A percentile compares a stretch with the other conserved stretches of the same genome.
Conservation (phyloP, 306 rosid species). For the Vigna angularis region DNA sequence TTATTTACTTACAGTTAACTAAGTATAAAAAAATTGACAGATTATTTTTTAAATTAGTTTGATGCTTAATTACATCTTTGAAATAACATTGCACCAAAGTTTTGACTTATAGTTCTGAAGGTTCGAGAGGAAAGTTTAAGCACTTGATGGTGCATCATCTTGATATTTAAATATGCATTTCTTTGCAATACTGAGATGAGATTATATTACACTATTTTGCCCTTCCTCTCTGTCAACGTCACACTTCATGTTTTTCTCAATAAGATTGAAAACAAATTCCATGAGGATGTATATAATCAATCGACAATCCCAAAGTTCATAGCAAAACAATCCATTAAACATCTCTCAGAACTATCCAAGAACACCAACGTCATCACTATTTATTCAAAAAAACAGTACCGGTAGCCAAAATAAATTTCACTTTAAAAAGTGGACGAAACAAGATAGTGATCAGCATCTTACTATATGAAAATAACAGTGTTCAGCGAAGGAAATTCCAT, state of each 20-base stretch:
- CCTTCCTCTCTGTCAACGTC: slow-evolving; percentile 30
- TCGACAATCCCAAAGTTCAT: slow-evolving; percentile 33
- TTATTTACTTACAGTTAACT: slow-evolving; percentile 22
- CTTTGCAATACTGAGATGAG: slow-evolving; percentile 7
- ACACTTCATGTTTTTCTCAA: slow-evolving; percentile 1
- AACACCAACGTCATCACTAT: slow-evolving; percentile 16
- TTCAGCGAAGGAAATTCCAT: slow-evolving; percentile 17
- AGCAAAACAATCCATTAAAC: slow-evolving; percentile 19
- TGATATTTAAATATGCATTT: slow-evolving; percentile 16
- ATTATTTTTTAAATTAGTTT: neutral
- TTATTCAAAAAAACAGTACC: neutral
- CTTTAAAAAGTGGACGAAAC: slow-evolving; percentile 20
- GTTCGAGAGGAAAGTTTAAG: slow-evolving; percentile 12
- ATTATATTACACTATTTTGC: slow-evolving; percentile 4
- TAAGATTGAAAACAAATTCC: slow-evolving; percentile 10
- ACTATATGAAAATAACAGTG: slow-evolving; percentile 13
- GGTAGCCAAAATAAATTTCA: neutral
- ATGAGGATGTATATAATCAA: neutral
- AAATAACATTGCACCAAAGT: neutral
- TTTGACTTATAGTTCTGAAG: neutral
- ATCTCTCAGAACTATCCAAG: slow-evolving; percentile 11
- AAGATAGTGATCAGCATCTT: slow-evolving; percentile 24
- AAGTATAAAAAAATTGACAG: neutral
- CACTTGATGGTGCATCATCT: slow-evolving; percentile 27
- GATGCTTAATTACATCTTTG: slow-evolving; percentile 15